These are phyloP conservation scores for Eimeria falciformis DNA, from an alignment of 169 alveolate species.

Conservation along the genomic window DNA sequence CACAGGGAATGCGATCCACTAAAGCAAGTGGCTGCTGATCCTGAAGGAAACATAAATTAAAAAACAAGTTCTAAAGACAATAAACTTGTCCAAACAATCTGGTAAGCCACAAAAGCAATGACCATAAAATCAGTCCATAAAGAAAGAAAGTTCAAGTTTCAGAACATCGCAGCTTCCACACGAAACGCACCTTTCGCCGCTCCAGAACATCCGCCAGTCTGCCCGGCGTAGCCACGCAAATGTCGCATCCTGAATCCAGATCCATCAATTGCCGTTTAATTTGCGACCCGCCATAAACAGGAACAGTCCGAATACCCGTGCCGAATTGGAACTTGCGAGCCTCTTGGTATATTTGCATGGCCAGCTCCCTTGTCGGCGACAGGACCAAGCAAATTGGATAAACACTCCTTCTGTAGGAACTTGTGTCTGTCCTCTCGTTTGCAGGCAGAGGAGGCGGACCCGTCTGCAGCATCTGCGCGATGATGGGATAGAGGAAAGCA, in stretches of 20 bases:
- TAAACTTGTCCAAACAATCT: no score
- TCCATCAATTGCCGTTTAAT: constrained; percentile 91
- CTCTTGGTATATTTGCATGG: constrained; percentile 94
- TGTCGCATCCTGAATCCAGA: constrained; percentile 95
- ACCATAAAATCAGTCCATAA: not conserved
- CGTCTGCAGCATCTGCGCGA: constrained; percentile 79
- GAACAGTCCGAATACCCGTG: constrained; percentile 94
- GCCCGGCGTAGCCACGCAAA: constrained; percentile 98
- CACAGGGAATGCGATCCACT: no score
- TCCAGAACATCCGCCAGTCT: constrained; percentile 93
- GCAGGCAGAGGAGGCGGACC: constrained; percentile 77
- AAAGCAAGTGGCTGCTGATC: no score
- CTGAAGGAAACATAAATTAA: no score
- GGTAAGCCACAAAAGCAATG: no score
- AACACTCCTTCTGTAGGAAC: constrained; percentile 75
- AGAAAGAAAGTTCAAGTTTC: not conserved
- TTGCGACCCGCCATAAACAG: constrained; percentile 95
- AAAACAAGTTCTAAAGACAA: no score
- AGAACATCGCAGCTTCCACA: no score
- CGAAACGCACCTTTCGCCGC: constrained; percentile 38
- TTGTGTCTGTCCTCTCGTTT: not conserved
- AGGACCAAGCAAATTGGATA: constrained; percentile 87
- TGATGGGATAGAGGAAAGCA: constrained; percentile 97
- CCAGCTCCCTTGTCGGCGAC: constrained; percentile 99
- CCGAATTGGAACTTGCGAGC: constrained; percentile 92